Evolutionary conservation across 2,329 filamentous ascomycete species (phyloP).

Genomic region (Aschersonia sp.): DNA sequence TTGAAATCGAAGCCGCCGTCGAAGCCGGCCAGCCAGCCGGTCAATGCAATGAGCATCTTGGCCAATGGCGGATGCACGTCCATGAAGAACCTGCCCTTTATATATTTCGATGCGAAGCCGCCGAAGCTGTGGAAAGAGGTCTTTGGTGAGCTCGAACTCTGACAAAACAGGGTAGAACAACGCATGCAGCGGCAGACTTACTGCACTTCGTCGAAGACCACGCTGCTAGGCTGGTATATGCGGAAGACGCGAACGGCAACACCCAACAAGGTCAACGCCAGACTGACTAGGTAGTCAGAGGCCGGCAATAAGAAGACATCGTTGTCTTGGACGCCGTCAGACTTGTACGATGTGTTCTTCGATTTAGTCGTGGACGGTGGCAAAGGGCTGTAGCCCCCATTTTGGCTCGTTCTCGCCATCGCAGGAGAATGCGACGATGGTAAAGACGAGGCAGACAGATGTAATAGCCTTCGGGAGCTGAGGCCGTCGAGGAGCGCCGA

Average conservation of each 20-base stretch:
- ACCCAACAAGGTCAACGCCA: constrained; percentile 59
- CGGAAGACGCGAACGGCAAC: constrained; percentile 77
- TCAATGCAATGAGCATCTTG: constrained; percentile 90
- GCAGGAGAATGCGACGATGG: constrained; percentile 1
- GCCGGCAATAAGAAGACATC: constrained; percentile 79
- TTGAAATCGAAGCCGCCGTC: constrained; percentile 97
- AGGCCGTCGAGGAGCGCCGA: neutral
- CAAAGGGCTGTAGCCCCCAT: constrained; percentile 21
- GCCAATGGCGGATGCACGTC: constrained; percentile 97
- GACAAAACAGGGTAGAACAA: neutral
- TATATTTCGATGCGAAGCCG: constrained; percentile 96
- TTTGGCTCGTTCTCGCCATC: constrained; percentile 20
- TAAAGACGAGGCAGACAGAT: no score
- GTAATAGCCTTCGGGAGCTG: no score
- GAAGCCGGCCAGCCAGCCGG: constrained; percentile 89
- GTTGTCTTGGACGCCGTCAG: constrained; percentile 72
- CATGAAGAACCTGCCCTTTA: constrained; percentile 99
- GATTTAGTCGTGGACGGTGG: constrained; percentile 19
- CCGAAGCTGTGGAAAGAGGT: constrained; percentile 56
- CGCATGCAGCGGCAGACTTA: constrained; percentile 34
- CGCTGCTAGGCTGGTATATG: constrained; percentile 90
- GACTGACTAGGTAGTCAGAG: constrained; percentile 69
- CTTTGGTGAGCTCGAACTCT: neutral
- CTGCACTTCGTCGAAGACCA: constrained; percentile 99
- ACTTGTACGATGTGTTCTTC: constrained; percentile 47